Conservation (phyloP, 345 rosid species). For the Arabis hirsuta region DNA sequence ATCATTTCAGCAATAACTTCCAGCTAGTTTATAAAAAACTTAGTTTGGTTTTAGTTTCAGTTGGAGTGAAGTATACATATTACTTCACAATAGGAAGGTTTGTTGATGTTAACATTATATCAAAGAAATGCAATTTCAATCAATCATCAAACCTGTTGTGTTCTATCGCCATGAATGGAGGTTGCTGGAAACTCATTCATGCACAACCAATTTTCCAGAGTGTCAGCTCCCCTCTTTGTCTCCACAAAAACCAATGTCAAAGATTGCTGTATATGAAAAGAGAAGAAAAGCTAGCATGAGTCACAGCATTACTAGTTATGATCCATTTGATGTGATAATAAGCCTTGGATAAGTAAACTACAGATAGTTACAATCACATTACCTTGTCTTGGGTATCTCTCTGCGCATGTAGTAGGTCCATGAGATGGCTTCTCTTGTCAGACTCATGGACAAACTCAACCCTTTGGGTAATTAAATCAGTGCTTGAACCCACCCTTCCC, state of each 20-base stretch:
- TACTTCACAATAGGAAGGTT: constrained; percentile 5
- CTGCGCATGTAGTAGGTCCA: constrained; percentile 99
- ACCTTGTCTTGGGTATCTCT: constrained; percentile 82
- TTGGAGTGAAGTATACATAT: neutral
- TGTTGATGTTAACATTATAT: constrained; percentile 16
- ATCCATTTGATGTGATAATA: neutral
- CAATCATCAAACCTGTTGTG: constrained; percentile 67
- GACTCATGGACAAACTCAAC: constrained; percentile 93
- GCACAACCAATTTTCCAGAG: constrained; percentile 90
- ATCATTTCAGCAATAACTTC: constrained; percentile 13
- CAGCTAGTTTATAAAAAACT: neutral
- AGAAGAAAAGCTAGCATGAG: constrained; percentile 16
- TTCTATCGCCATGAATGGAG: constrained; percentile 94
- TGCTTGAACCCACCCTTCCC: constrained; percentile 98
- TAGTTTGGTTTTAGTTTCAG: neutral
- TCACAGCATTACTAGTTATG: neutral
- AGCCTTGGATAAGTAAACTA: constrained; percentile 16
- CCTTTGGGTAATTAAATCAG: constrained; percentile 94
- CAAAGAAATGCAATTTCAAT: constrained; percentile 15
- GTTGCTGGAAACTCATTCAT: constrained; percentile 93
- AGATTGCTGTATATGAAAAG: constrained; percentile 66
- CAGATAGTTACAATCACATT: constrained; percentile 25
- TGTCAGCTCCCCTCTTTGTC: constrained; percentile 95
- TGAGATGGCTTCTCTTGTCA: constrained; percentile 97
- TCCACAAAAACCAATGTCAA: constrained; percentile 97